These are phyloP conservation scores for Ustilaginoidea virens DNA, from an alignment of 2,329 filamentous ascomycete species.

Conservation along the genomic window DNA sequence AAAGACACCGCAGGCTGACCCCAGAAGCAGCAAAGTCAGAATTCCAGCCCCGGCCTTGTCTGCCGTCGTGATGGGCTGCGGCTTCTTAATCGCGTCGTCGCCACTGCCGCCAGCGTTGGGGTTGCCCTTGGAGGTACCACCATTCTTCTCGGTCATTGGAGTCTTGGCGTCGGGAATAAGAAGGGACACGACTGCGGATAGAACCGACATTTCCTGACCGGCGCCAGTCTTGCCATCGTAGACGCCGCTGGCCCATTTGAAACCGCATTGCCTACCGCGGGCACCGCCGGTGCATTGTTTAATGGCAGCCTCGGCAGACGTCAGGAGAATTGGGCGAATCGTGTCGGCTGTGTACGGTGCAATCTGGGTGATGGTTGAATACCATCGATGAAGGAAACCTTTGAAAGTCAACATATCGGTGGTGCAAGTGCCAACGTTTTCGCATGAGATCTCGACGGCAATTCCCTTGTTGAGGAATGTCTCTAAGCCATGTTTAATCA, in stretches of 20 bases:
- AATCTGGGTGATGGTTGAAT: conserved; percentile 35
- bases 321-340: conserved; percentile 36
- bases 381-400: conserved; percentile 41
- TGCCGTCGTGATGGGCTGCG: conserved; percentile 23
- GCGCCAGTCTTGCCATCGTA: conserved; percentile 41
- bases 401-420: conserved; percentile 51
- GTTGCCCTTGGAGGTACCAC: conserved; percentile 35
- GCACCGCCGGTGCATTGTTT: conserved; percentile 37
- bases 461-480: conserved; percentile 40
- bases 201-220: conserved; percentile 44
- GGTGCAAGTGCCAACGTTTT: conserved; percentile 37
- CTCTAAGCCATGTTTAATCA: conserved; percentile 20
- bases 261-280: conserved; percentile 33
- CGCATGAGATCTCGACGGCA: conserved; percentile 47
- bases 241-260: conserved; percentile 33
- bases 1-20: conserved; percentile 23
- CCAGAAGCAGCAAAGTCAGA: conserved; percentile 28
- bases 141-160: conserved; percentile 29
- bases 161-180: conserved; percentile 25
- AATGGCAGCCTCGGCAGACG: conserved; percentile 37
- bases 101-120: conserved; percentile 24
- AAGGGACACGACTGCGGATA: conserved; percentile 38
- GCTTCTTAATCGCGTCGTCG: conserved; percentile 17
- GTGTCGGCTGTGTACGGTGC: conserved; percentile 34
- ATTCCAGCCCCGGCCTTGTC: conserved; percentile 33